Base-by-base conservation (phyloP, 306 rosid species). In the Phaseolus lunatus region DNA sequence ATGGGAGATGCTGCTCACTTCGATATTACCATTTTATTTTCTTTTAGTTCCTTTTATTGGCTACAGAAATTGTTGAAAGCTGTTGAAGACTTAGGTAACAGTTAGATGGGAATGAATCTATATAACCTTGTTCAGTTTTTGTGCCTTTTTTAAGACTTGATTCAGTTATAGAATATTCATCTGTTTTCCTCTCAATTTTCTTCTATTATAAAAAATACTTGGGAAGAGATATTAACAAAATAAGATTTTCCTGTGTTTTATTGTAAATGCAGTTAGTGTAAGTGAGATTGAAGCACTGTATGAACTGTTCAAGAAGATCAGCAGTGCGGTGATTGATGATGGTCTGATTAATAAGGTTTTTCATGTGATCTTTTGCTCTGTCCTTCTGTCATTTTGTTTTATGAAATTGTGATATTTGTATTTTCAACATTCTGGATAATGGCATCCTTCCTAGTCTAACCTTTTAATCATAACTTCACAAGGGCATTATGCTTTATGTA, bases 271-370 rank as follows among this genome's bases (percentile, higher is more conserved):
- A 92, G 97, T 92, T 88, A 92, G 96, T 76, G 97, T 92, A 78
- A 92, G 97, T 87, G 97, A 92, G 84, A 90, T 92, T 73, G 97
- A 92, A 84, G 97, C 97, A 0, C 87, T 92, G 49, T 92, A 92
- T 79, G 97, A 92, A 83, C 75, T 92, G 65, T 92, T 92, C 83
- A 92, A 92, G 88, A 92, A 87, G 86, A 92, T 92, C 67, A 92
- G 97, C 78, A 90, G 97, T 86, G 94, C 97, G 35, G 94, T 92
- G 81, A 85, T 92, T 87, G 97, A 92, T 56, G 97, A 92, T 45
- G 97, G 97, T 44, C 85, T 92, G 69, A 92, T 92, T 80, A 89
- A 90, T 87, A 92, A 92, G 96, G 97, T 90, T 41, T 54, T 52
- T 67, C 16, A 14, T 71, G 15, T 71, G 15, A 62, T 62, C 9